Base-by-base conservation (phyloP, 2,329 filamentous ascomycete species). In the Fusarium agapanthi region DNA sequence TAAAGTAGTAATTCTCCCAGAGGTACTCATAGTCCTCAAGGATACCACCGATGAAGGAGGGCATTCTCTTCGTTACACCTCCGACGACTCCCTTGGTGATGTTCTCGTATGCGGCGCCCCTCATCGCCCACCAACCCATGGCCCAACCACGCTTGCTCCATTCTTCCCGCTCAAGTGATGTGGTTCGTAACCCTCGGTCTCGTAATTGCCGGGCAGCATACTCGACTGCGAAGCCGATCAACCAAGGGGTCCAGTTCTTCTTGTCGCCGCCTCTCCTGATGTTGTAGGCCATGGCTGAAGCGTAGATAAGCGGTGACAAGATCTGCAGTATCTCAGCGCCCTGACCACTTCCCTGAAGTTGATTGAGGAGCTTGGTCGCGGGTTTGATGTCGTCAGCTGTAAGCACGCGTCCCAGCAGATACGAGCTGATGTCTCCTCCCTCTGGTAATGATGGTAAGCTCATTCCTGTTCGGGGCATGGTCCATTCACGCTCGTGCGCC, bases 1-100 rank as follows among this genome's bases (percentile, higher is more conserved):
- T 89, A 82, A 98, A 99, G 83, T 98, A 97, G 82, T 98, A 98
- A 77, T 97, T 95, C 83, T 98, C 95, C 96, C 96, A 99, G 37
- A 99, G 86, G 81, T 97, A 98, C 82, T 97, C 94, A 80, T 99
- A 99, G 81, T 99, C 96, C 80, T 98, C 95, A 71, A 98, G 83
- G 50, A 99, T 92, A 64, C 93, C 94, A 14, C 91, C 93, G 30
- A 97, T 86, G 79, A 99, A 89, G 73, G 93, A 91, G 51, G 97
- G 89, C 81, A 97, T 86, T 58, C 93, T 91, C 78, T 91, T 92
- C 74, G 90, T 91, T 73, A 97, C 88, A 77, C 91, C 92, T 35
- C 86, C 86, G 13, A 95, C 91, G 20, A 95, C 82, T 9, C 90
- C 89, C 82, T 93, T 93, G 53, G 94, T 97, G 67, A 98, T 87